A percentile compares a stretch with the other conserved stretches of the same genome.
phyloP scores from a whole-genome alignment of 2,329 filamentous ascomycete genomes.

The Trichoderma sp. region DNA sequence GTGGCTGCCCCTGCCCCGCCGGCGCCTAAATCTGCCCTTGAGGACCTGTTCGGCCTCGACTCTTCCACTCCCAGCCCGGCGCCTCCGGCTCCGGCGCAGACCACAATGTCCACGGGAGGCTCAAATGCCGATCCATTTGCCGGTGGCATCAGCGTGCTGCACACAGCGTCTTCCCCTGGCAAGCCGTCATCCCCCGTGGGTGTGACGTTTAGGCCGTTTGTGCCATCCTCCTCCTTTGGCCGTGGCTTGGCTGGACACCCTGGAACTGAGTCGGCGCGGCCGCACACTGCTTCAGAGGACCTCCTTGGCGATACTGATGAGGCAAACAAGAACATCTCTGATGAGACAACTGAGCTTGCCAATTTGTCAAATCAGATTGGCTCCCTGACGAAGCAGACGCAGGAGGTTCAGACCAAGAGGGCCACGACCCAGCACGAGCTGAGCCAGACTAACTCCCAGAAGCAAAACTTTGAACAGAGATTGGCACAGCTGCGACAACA shows the following conservation, averaged over 20 bases:
- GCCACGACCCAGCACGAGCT: conserved; percentile 76
- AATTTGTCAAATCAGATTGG: conserved; percentile 96
- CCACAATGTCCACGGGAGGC: conserved; percentile 68
- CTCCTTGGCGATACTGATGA: conserved; percentile 90
- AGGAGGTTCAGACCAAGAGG: conserved; percentile 83
- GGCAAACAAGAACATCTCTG: conserved; percentile 80
- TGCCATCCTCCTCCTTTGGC: conserved; percentile 89
- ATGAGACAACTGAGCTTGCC: conserved; percentile 86
- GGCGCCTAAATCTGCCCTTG: conserved; percentile 75
- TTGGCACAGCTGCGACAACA: conserved; percentile 79
- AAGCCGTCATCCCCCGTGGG: conserved; percentile 46
- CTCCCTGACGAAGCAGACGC: conserved; percentile 87
- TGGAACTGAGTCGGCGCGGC: conserved; percentile 51
- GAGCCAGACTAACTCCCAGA: conserved; percentile 77
- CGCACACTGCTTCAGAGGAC: conserved; percentile 64
- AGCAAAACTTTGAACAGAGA: conserved; percentile 87
- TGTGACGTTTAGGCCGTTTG: conserved; percentile 78
- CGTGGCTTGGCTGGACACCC: conserved; percentile 63
- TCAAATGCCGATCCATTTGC: conserved; percentile 65
- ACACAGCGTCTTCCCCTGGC: conserved; percentile 50
- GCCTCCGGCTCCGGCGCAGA: conserved; percentile 56
- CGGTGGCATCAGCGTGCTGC: conserved; percentile 44
- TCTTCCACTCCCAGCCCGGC: conserved; percentile 51
- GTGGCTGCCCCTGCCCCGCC: conserved; percentile 32
- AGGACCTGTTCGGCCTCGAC: conserved; percentile 92